A percentile compares a stretch with the other conserved stretches of the same genome.
Conservation (phyloP, 2,329 filamentous ascomycete species). For the Penicillium sp. region DNA sequence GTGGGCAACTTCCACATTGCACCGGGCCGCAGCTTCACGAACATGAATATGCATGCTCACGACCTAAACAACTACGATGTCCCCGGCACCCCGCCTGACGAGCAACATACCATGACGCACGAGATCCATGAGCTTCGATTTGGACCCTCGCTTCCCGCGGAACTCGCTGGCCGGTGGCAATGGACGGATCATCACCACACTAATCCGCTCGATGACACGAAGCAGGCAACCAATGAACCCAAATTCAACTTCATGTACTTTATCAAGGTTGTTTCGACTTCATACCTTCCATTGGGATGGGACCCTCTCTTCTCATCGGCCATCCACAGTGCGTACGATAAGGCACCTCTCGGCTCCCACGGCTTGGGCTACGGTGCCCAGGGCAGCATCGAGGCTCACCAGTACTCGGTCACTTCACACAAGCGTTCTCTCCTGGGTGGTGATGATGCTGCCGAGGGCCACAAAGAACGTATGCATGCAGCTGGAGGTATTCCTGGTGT, state of each 20-base stretch:
- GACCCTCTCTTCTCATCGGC: conserved; percentile 60
- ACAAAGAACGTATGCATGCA: conserved; percentile 89
- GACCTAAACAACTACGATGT: conserved; percentile 96
- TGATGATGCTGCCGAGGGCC: conserved; percentile 81
- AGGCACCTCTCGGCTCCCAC: conserved; percentile 68
- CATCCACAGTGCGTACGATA: conserved; percentile 49
- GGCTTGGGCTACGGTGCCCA: conserved; percentile 67
- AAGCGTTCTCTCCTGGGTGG: conserved; percentile 86
- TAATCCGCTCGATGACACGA: conserved; percentile 84
- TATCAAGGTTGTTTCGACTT: conserved; percentile 95
- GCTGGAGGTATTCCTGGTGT: conserved; percentile 92
- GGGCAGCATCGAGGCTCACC: conserved; percentile 93
- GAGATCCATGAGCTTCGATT: conserved; percentile 87
- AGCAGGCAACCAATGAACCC: conserved; percentile 77
- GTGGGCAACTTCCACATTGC: conserved; percentile 98
- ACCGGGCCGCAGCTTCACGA: conserved; percentile 93
- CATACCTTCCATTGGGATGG: conserved; percentile 91
- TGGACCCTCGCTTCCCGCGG: conserved; percentile 84
- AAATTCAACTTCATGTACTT: conserved; percentile 99
- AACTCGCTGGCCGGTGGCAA: conserved; percentile 62
- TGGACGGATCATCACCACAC: conserved; percentile 86
- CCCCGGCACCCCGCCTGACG: conserved; percentile 59
- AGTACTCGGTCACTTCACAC: conserved; percentile 97
- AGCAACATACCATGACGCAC: conserved; percentile 86
- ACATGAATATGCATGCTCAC: conserved; percentile 95